These are phyloP conservation scores for Cystofilobasidium macerans DNA, from an alignment of 768 basidiomycete genomes.

Conservation along the genomic window DNA sequence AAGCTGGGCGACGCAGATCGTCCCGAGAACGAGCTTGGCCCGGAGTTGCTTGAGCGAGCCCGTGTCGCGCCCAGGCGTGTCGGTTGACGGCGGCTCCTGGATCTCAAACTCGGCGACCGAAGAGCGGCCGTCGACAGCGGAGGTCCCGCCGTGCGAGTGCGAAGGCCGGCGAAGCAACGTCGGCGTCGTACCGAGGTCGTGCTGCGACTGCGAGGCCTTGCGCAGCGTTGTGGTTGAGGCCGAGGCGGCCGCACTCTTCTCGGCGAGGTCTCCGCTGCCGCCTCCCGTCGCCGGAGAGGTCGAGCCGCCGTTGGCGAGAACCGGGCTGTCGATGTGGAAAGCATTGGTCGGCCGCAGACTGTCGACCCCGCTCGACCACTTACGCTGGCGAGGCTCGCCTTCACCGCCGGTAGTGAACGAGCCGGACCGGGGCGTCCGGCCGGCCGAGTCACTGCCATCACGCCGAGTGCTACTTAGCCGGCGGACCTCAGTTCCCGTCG, in stretches of 20 bases:
- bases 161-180: conserved; percentile 7
- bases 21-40: conserved; percentile 2
- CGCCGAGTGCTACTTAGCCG: neutral
- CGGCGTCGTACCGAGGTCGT: neutral
- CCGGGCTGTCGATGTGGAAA: conserved; percentile 5
- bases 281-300: too few relatives aligned
- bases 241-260: neutral
- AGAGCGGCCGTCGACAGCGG: too few relatives aligned
- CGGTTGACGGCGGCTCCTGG: neutral
- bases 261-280: too few relatives aligned
- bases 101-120: neutral
- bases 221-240: neutral
- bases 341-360: conserved; percentile 1
- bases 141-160: too few relatives aligned
- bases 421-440: neutral
- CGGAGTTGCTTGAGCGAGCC: conserved; percentile 6
- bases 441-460: neutral
- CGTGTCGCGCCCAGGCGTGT: neutral
- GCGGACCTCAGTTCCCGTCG: neutral
- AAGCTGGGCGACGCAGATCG: conserved; percentile 11
- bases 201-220: neutral
- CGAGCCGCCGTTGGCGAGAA: neutral
- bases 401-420: neutral
- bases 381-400: neutral
- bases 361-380: conserved; percentile 1